Conservation (phyloP, 257 asterid genomes). For the Orobanche coerulescens region DNA sequence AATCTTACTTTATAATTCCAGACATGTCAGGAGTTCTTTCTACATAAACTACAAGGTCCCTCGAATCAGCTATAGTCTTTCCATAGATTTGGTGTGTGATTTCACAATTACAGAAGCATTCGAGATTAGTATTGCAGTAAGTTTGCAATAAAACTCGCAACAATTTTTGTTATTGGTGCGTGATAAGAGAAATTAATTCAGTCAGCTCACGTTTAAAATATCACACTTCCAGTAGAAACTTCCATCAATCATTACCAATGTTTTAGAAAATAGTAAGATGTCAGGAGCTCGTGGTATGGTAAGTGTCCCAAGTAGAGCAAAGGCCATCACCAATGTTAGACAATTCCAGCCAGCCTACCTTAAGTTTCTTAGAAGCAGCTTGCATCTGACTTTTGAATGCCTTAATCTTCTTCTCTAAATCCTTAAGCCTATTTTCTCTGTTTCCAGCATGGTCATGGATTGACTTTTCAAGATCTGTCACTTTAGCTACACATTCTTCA, state of each 20-base stretch:
- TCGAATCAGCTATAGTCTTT: no score
- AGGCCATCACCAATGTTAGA: conserved; percentile 11
- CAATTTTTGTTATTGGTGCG: neutral
- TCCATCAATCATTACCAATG: conserved; percentile 7
- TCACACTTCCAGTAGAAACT: neutral
- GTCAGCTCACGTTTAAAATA: neutral
- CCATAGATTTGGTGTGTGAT: no score
- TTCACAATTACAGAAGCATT: neutral
- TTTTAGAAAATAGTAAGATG: neutral
- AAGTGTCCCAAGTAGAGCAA: conserved; percentile 7
- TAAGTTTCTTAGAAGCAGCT: conserved; percentile 65
- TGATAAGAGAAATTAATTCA: neutral
- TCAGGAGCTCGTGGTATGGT: neutral
- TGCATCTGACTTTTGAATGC: conserved; percentile 61
- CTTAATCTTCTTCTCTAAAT: conserved; percentile 77
- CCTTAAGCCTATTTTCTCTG: conserved; percentile 72
- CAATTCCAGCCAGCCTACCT: conserved; percentile 36
- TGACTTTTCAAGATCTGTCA: conserved; percentile 63
- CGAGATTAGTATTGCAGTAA: conserved; percentile 2
- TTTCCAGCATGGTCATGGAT: conserved; percentile 76
- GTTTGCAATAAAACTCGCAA: neutral
- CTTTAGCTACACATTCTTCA: conserved; percentile 58
- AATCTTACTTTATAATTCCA: no score
- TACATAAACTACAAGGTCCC: no score
- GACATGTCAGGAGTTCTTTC: no score